Evolutionary conservation across 1,284 basidiomycete species (phyloP).

Genomic region (Pseudomicrostroma phylloplanum): DNA sequence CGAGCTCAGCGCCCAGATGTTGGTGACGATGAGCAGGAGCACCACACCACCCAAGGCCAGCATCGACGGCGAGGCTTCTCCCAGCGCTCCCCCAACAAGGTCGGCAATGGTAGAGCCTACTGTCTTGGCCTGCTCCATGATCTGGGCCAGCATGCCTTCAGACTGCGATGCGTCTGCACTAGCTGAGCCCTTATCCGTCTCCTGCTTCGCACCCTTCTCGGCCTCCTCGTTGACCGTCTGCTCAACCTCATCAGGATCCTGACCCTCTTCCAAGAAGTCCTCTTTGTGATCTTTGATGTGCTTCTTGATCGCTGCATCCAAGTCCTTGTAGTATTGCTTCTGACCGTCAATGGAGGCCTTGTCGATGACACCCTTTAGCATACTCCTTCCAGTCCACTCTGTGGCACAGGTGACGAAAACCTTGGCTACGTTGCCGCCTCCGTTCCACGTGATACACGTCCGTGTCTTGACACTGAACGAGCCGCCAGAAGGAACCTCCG

Average conservation of each 20-base stretch:
- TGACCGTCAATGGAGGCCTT: slow-evolving; percentile 89
- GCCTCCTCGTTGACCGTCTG: slow-evolving; percentile 16
- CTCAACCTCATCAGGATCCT: slow-evolving; percentile 54
- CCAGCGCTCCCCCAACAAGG: background rate
- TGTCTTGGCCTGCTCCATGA: no score
- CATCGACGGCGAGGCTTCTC: slow-evolving; percentile 17
- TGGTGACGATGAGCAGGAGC: slow-evolving; percentile 48
- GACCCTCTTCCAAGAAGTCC: slow-evolving; percentile 80
- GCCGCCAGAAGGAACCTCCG: slow-evolving; percentile 86
- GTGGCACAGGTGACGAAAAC: slow-evolving; percentile 84
- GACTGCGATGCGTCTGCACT: no score
- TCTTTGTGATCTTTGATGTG: slow-evolving; percentile 81
- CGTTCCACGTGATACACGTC: slow-evolving; percentile 92
- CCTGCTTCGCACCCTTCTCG: slow-evolving; percentile 10
- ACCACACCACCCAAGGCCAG: slow-evolving; percentile 41
- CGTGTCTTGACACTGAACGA: slow-evolving; percentile 88
- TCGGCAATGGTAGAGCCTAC: background rate
- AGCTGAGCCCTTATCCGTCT: background rate
- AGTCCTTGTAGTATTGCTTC: slow-evolving; percentile 74
- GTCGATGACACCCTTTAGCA: slow-evolving; percentile 94
- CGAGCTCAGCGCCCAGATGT: slow-evolving; percentile 45
- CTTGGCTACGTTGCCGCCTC: slow-evolving; percentile 62
- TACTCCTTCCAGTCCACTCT: slow-evolving; percentile 92
- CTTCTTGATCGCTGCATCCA: slow-evolving; percentile 67
- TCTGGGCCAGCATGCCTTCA: no score